Base-by-base conservation (phyloP, 1,284 basidiomycete genomes). In the Trichosporon asahii region DNA sequence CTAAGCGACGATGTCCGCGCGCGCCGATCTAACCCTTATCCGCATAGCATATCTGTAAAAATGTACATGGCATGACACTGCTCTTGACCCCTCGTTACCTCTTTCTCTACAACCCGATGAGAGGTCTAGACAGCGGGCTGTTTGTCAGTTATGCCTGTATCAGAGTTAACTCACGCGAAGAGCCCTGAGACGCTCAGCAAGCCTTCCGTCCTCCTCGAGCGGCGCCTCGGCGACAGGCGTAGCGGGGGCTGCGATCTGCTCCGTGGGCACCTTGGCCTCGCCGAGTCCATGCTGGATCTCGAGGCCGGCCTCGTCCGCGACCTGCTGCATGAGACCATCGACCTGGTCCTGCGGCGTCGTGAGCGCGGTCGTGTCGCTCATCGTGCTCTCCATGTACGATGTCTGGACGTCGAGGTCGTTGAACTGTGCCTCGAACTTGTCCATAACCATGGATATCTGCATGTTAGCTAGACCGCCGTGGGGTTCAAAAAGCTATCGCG, bases 371-470 rank as follows among this genome's bases (percentile, higher is more conserved):
- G 95, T 95, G 69, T 91, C 89, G 23, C 90, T 90, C 90, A 99
- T 98, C 29, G 95, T 91, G 70, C 94, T 93, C 81, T 99, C 97
- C 94, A 99, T 97, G 85, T 96, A 96, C 3, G 91, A 92, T 3
- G 97, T 97, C 83, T 99, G 97, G 4, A 98, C 97, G 80, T 99
- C 97, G 49, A 99, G 88, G 83, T 99, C 97, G 70, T 93, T 88
- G 85, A 99, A 98, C 79, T 99, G 96, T 2, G 89, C 80, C 84
- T 99, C 97, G 82, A 99, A 99, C 85, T 96, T 98, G 85, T 99
- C 97, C 97, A 99, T 99, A 18, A 99, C 94, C 72, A 94, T 84
- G 12, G 97, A 96, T 83, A 99, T 99, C 95, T 98, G 77, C 8
- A 23, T 57, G 53, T 68, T 60, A 46, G 69, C 73, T 37, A 11